Evolutionary conservation across 768 basidiomycete species (phyloP).

Genomic region (Leccinellum luteum): DNA sequence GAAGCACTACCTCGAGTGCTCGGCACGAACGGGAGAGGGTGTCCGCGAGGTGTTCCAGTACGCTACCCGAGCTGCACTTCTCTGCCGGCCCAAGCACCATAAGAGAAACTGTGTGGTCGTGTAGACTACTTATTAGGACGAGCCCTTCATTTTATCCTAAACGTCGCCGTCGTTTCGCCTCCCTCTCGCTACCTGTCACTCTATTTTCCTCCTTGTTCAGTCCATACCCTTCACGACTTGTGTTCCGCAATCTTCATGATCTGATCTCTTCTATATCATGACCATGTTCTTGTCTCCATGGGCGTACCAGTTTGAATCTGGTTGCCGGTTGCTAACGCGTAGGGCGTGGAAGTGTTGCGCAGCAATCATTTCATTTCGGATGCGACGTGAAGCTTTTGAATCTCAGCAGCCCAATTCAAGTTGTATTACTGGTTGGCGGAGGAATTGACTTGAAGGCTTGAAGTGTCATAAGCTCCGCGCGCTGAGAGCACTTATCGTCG

Average conservation of each 20-base stretch:
- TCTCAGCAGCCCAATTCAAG: not conserved
- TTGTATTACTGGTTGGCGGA: no score
- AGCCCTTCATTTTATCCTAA: constrained; percentile 17
- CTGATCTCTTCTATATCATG: constrained; percentile 29
- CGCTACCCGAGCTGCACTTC: constrained; percentile 89
- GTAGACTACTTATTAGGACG: constrained; percentile 34
- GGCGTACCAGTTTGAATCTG: not conserved
- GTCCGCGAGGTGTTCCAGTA: constrained; percentile 99
- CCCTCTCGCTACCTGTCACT: constrained; percentile 16
- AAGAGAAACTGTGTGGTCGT: constrained; percentile 48
- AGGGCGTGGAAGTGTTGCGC: constrained; percentile 11
- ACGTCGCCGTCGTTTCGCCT: constrained; percentile 21
- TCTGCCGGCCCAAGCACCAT: constrained; percentile 48
- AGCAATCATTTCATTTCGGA: constrained; percentile 3
- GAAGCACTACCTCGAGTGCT: constrained; percentile 96
- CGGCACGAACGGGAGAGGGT: constrained; percentile 93
- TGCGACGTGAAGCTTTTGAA: not conserved
- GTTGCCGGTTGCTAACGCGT: constrained; percentile 18
- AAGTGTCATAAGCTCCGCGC: no score
- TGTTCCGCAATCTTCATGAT: constrained; percentile 39
- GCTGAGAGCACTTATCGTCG: not conserved
- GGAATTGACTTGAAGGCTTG: no score
- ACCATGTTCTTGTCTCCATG: not conserved
- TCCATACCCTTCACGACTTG: constrained; percentile 39
- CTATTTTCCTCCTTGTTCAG: constrained; percentile 20